These are phyloP conservation scores for Oenanthe javanica DNA, from an alignment of 140 eudicot genomes.

Conservation along the genomic window DNA sequence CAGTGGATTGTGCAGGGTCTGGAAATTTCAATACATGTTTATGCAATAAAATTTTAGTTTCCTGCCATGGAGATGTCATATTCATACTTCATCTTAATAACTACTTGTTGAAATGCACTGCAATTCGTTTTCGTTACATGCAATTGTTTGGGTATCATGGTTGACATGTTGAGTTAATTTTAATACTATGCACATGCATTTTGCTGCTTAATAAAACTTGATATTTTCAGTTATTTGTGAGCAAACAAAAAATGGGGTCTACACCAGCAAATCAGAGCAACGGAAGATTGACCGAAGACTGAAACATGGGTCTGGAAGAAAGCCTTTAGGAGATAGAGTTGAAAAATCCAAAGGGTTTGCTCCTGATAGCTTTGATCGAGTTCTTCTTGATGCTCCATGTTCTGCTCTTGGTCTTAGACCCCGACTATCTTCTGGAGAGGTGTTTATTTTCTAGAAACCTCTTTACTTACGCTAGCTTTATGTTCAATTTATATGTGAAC, in stretches of 20 bases:
- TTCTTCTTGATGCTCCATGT: constrained; percentile 98
- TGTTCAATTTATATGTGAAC: neutral
- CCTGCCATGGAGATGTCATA: neutral
- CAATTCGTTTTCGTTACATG: neutral
- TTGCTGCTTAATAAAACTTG: constrained; percentile 16
- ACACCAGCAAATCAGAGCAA: constrained; percentile 35
- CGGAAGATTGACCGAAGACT: constrained; percentile 42
- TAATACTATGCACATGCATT: constrained; percentile 5
- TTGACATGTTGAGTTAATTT: constrained; percentile 13
- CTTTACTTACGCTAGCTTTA: neutral
- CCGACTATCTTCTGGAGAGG: constrained; percentile 85
- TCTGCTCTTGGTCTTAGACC: constrained; percentile 98
- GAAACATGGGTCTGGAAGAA: constrained; percentile 84
- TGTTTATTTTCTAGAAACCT: constrained; percentile 11
- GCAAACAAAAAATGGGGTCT: constrained; percentile 26
- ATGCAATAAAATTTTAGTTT: neutral
- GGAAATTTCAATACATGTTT: neutral
- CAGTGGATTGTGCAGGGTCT: neutral
- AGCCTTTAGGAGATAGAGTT: constrained; percentile 57
- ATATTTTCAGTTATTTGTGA: constrained; percentile 26
- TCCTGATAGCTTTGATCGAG: constrained; percentile 92
- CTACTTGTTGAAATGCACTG: neutral
- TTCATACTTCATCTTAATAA: neutral
- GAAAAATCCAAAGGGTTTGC: constrained; percentile 66
- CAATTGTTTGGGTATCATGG: constrained; percentile 1